Evolutionary conservation across 2,329 filamentous ascomycete genomes (phyloP), one percentile per base, ranked within the genome.

Genomic region (Sordariomycetes sp.): DNA sequence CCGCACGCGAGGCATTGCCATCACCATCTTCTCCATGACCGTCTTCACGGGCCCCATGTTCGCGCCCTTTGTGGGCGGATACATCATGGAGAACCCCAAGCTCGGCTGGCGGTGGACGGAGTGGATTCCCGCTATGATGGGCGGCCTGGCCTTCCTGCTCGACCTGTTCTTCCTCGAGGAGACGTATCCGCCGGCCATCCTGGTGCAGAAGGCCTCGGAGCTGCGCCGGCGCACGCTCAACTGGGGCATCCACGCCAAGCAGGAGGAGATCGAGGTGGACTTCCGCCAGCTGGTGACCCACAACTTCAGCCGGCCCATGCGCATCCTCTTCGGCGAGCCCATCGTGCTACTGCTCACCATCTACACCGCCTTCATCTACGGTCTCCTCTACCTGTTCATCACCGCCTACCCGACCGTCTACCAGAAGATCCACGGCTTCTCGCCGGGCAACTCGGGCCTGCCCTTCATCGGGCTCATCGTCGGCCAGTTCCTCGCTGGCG

Each of bases 391-490:
- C 67, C 84, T 93, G 28, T 94, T 94, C 75, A 77, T 96, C 57
- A 92, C 89, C 0, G 88, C 90, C 1, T 95, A 95, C 65, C 86
- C 88, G 0, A 81, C 94, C 52, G 87, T 95, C 54, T 96, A 94
- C 72, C 76, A 86, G 61, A 76, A 78, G 32, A 78, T 91, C 4
- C 87, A 96, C 69, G 79, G 81, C 63, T 87, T 93, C 74, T 82
- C 74, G 37, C 66, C 78, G 1, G 91, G 91, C 59, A 71, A 89
- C 20, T 80, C 85, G 3, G 91, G 90, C 1, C 78, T 96, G 5
- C 85, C 90, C 5, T 96, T 91, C 70, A 89, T 96, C 65, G 91
- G 90, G 58, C 89, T 96, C 86, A 82, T 94, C 56, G 65, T 77
- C 10, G 90, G 90, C 53, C 81, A 90, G 67, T 61, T 93, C 18